Base-by-base conservation (phyloP, 331 rosid genomes). In the Cydonia oblonga region DNA sequence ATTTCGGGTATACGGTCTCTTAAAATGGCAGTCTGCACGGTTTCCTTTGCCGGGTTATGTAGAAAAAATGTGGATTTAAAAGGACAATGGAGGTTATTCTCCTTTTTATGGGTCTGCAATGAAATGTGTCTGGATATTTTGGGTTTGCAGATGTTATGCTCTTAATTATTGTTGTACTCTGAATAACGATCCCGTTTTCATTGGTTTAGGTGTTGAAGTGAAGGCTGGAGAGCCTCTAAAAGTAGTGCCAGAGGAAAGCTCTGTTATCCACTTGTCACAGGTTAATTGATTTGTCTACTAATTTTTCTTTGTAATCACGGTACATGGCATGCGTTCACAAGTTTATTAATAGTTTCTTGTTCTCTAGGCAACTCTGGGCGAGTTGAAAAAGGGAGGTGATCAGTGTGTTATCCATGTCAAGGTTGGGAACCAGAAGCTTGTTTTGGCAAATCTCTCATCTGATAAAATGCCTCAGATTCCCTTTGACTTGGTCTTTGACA, bases 391-490 rank as follows among this genome's bases (percentile, higher is more conserved):
- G 64, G 86, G 79, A 10, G 84, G 18, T 69, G 97, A 95, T 1
- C 29, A 85, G 6, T 87, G 81, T 5, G 62, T 84, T 40, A 19
- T 95, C 32, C 53, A 32, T 26, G 33, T 88, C 73, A 91, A 88
- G 71, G 52, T 86, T 69, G 96, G 63, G 38, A 85, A 83, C 18
- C 80, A 88, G 76, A 91, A 88, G 67, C 66, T 88, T 79, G 97
- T 95, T 25, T 42, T 95, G 80, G 97, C 96, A 68, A 83, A 78
- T 8, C 93, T 95, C 20, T 73, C 79, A 3, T 70, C 69, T 32
- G 96, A 92, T 0, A 86, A 88, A 18, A 60, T 86, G 42, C 97
- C 97, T 14, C 97, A 95, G 64, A n/a, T 87, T 11, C 54, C 92
- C 0, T 85, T 84, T 64, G 97, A 95, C 53, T 64, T 95, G 12